Base-by-base conservation (phyloP, 2,329 filamentous ascomycete species). In the Aspergillus tanneri region DNA sequence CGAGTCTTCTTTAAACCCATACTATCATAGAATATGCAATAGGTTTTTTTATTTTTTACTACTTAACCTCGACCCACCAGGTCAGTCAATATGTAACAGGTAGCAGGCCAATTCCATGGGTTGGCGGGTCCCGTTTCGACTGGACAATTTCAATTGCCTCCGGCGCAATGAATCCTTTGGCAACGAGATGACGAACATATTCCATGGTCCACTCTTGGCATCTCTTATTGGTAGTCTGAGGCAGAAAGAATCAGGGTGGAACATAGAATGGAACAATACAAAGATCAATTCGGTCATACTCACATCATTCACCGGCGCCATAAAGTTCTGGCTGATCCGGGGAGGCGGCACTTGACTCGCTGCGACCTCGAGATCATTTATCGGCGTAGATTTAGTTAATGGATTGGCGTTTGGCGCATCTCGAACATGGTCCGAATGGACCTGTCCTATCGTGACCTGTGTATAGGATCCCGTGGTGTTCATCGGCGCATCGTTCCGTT, bases 201-300 rank as follows among this genome's bases (percentile, higher is more conserved):
- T 67, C 64, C 59, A 66, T 61, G 1, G 62, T 67, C 65, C 64
- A 68, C 32, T 67, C 64, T 37, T 68, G 64, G 36, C 63, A 67
- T 40, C 61, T 55, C 44, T 50, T 65, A 39, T 67, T 67, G n/a
- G 56, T 63, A 1, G 50, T 60, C 65, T 67, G 27, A 3, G 11
- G 18, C 5, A 27, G 41, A 22, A 14, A 14, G 23, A 43, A 18
- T 23, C 4, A 3, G 16, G 14, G 11, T 40, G 9, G 10, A 8
- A 9, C 19, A 18, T 3, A 40, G 22, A 40, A 12, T 4, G 10
- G 32, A 18, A 11, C 7, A 8, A 14, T 19, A 23, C 6, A 2
- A 22, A 14, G 34, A 2, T n/a, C n/a, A n/a, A n/a, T n/a, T n/a
- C n/a, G n/a, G n/a, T n/a, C n/a, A n/a, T n/a, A 47, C 50, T 47